Evolutionary conservation across 345 rosid species (phyloP), one percentile per base, ranked within the genome.

Genomic region (Leavenworthia alabamica): DNA sequence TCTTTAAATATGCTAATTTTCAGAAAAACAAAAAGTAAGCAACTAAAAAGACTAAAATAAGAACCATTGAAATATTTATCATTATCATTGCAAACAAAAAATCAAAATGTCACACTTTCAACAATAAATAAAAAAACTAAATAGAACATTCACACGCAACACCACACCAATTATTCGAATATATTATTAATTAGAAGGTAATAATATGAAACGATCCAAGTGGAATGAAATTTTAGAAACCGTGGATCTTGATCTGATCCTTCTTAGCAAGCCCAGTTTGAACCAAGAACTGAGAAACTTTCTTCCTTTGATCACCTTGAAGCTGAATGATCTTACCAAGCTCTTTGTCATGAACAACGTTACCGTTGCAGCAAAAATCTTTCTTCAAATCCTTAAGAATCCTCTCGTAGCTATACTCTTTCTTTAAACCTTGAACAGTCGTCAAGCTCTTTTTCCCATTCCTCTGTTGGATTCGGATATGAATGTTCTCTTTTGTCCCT

Each of bases 251-350:
- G 70, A 90, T 85, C 23, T 76, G 83, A 6, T 87, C 90, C 78
- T 82, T 87, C 79, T 83, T 79, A 64, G 79, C 93, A 19, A 90
- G 37, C 33, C 83, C 83, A 12, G 76, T 62, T 43, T 81, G 83
- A 44, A 82, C 62, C 37, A 89, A 88, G 54, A 89, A 90, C 0
- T 82, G 79, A 15, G 84, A 75, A 1, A 82, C 91, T 19, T 92
- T 92, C 81, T 80, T 82, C 66, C 96, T 75, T 73, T 89, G 98
- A 71, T 92, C 96, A 29, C 96, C 96, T 50, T 92, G 98, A n/a
- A 92, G 93, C 60, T 91, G 98, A 45, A 91, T 86, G 60, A 92
- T 81, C 76, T 92, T 89, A 14, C 98, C 97, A 0, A 89, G 79
- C 32, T 76, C 89, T 48, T 83, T 87, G 81, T 89, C 93, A 33